Base-by-base conservation (phyloP, 2,329 filamentous ascomycete species). In the Clonostachys chloroleuca region DNA sequence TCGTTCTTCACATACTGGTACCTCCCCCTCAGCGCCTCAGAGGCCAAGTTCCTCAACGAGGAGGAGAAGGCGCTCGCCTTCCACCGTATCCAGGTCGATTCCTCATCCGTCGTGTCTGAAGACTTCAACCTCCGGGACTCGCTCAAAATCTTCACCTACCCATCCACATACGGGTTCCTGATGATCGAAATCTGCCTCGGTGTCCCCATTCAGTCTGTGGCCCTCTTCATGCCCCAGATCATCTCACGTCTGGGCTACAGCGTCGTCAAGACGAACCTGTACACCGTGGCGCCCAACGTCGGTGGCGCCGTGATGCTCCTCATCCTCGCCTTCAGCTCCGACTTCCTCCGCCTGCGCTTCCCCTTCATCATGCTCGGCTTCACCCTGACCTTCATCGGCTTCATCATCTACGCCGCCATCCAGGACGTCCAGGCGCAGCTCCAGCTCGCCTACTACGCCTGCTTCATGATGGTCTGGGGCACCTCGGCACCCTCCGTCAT, bases 381-480 rank as follows among this genome's bases (percentile, higher is more conserved):
- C 62, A 63, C 80, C 3, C 80, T 92, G 54, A 89, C 87, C 0
- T 87, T 91, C 58, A 76, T 78, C 43, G 89, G 89, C 5, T 89
- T 92, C 69, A 80, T 91, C 62, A 87, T 92, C 59, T 92, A 87
- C 55, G 85, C 86, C 1, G 74, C 83, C 17, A 85, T 92, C 49
- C 70, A 81, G 52, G 74, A 84, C 54, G 81, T 89, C 14, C 62
- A 79, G 36, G 56, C 69, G 5, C 70, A 86, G 37, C 62, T 86
- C n/a, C 73, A 77, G 5, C 72, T 89, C 2, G 87, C 86, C 1
- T 91, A 91, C 58, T 90, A 83, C 53, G 85, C 86, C 6, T 83
- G 78, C 47, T 92, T 91, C 63, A 87, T 91, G 84, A 89, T 91
- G 85, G 86, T 83, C 12, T 90, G 86, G 83, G 87, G 87, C 14